Evolutionary conservation across 805 yeast species (phyloP).

Genomic region (Tetrapisispora phaffii): DNA sequence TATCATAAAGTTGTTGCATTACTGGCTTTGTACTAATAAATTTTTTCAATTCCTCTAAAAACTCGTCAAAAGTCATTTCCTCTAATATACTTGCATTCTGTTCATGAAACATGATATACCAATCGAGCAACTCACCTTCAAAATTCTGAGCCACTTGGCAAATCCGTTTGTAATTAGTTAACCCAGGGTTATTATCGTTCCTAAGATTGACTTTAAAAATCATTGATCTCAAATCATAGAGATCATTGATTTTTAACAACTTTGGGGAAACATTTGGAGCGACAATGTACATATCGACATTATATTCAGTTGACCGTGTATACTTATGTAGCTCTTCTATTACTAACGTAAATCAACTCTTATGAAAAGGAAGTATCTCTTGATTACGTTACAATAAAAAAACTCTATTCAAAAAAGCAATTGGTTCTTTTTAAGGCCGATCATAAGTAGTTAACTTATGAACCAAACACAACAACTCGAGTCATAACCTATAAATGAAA

Average conservation of each 20-base stretch:
- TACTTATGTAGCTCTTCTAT: too few species aligned
- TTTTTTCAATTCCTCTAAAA: constrained; percentile 2
- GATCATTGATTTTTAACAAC: not conserved
- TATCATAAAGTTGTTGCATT: not conserved
- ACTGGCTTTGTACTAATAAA: constrained; percentile 1
- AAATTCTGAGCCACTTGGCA: constrained; percentile 1
- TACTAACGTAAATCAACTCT: too few species aligned
- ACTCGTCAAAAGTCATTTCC: not conserved
- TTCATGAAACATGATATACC: constrained; percentile 1
- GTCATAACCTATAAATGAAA: too few species aligned
- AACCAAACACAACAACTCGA: too few species aligned
- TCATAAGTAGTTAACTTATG: too few species aligned
- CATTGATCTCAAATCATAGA: not conserved
- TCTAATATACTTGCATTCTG: not conserved
- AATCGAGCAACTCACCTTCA: constrained; percentile 2
- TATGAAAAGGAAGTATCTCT: too few species aligned
- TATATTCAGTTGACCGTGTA: not conserved
- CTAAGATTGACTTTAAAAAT: constrained; percentile 1
- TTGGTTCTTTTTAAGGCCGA: too few species aligned
- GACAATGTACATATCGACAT: not conserved
- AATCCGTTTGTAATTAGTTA: not conserved
- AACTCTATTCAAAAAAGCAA: too few species aligned
- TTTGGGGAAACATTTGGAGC: not conserved
- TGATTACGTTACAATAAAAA: too few species aligned
- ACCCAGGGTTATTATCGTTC: not conserved